Evolutionary conservation across 1,284 basidiomycete species (phyloP).

Genomic region (Pseudozyma sp.): DNA sequence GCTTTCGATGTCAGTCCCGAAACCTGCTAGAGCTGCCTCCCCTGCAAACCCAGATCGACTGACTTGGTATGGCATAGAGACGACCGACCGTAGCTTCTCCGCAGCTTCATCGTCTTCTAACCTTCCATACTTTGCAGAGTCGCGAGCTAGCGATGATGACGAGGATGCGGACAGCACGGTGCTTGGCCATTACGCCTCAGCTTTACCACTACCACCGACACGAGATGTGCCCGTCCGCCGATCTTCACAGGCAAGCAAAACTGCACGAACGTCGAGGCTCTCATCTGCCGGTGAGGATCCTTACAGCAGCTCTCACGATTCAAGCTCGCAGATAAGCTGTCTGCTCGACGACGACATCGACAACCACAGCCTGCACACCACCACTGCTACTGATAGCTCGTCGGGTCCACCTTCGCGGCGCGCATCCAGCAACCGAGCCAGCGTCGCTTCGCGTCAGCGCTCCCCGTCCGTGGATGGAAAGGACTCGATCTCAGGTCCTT

Average conservation of each 20-base stretch:
- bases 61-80: slow-evolving; percentile 29
- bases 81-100: neutral
- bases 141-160: slow-evolving; percentile 18
- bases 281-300: slow-evolving; percentile 20
- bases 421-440: slow-evolving; percentile 3
- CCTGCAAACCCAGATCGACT: slow-evolving; percentile 13
- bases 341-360: slow-evolving; percentile 25
- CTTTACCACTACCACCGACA: slow-evolving; percentile 20
- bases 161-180: slow-evolving; percentile 40
- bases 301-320: slow-evolving; percentile 22
- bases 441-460: slow-evolving; percentile 6
- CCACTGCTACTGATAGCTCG: slow-evolving; percentile 12
- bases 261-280: neutral
- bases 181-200: slow-evolving; percentile 24
- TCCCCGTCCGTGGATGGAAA: neutral
- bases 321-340: slow-evolving; percentile 10
- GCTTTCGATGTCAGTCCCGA: neutral
- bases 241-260: neutral
- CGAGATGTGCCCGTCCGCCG: neutral
- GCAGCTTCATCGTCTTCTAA: neutral
- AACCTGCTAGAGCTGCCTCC: neutral
- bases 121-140: neutral
- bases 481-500: neutral
- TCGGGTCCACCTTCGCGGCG: slow-evolving; percentile 15
- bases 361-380: slow-evolving; percentile 20